These are phyloP conservation scores for Aspergillus sp. DNA, from an alignment of 2,329 filamentous ascomycete species.

Conservation along the genomic window DNA sequence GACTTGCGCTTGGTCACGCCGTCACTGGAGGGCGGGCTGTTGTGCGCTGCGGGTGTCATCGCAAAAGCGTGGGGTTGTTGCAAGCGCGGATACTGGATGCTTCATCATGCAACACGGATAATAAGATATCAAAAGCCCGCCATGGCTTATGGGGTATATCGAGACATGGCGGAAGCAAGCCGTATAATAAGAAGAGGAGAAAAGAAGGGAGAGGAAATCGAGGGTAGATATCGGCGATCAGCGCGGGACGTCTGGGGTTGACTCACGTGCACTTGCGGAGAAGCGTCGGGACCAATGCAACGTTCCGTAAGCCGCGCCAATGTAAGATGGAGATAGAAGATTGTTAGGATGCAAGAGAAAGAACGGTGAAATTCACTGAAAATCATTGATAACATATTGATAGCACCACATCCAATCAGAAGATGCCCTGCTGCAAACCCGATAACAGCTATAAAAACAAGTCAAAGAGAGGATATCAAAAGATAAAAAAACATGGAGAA, in stretches of 20 bases:
- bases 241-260: neutral
- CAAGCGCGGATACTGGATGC: neutral
- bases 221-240: neutral
- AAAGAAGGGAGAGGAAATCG: neutral
- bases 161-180: neutral
- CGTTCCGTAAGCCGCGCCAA: too few relatives aligned
- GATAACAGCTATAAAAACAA: neutral
- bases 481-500: neutral
- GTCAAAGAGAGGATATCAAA: neutral
- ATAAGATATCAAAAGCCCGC: neutral
- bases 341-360: neutral
- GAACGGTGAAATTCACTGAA: neutral
- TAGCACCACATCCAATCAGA: neutral
- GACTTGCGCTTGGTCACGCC: constrained; percentile 35
- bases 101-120: neutral
- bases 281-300: neutral
- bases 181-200: neutral
- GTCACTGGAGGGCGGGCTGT: constrained; percentile 25
- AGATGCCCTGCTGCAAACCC: neutral
- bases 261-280: constrained; percentile 1
- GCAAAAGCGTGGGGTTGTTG: constrained; percentile 15
- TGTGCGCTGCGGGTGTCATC: constrained; percentile 33
- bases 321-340: neutral
- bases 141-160: neutral
- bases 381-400: neutral